A percentile compares a stretch with the other conserved stretches of the same genome.
phyloP scores from a whole-genome alignment of 805 yeast genomes.

The Lipomyces orientalis region DNA sequence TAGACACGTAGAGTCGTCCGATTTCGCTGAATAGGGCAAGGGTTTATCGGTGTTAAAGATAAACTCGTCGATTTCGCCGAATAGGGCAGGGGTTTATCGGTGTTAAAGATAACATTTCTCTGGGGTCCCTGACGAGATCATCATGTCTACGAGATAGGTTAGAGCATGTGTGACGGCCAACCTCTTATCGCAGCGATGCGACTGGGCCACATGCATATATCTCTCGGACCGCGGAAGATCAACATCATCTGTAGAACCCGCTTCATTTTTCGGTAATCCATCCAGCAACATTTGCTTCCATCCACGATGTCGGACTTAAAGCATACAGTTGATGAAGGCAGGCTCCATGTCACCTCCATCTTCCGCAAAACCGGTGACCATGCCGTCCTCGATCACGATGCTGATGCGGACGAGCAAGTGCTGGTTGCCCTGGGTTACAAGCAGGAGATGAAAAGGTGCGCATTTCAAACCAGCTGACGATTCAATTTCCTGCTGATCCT shows the following conservation, averaged over 20 bases:
- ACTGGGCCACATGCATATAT: neutral
- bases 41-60: no score
- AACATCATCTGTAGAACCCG: neutral
- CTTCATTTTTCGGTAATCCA: no score
- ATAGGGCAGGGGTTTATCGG: neutral
- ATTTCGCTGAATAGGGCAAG: no score
- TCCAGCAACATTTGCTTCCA: neutral
- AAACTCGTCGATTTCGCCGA: no score
- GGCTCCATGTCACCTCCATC: neutral
- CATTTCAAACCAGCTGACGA: neutral
- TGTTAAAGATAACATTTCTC: neutral
- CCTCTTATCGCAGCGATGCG: neutral
- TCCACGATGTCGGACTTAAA: neutral
- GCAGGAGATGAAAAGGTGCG: neutral
- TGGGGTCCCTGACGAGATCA: neutral
- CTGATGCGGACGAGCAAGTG: neutral
- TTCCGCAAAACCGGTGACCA: neutral
- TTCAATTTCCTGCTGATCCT: neutral
- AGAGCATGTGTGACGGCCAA: neutral
- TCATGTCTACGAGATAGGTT: neutral
- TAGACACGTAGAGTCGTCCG: no score
- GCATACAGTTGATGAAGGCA: neutral
- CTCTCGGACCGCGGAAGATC: neutral
- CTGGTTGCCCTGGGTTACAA: neutral
- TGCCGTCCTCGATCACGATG: neutral